Conservation (phyloP, 768 basidiomycete species). For the Lenzites betulinus region DNA sequence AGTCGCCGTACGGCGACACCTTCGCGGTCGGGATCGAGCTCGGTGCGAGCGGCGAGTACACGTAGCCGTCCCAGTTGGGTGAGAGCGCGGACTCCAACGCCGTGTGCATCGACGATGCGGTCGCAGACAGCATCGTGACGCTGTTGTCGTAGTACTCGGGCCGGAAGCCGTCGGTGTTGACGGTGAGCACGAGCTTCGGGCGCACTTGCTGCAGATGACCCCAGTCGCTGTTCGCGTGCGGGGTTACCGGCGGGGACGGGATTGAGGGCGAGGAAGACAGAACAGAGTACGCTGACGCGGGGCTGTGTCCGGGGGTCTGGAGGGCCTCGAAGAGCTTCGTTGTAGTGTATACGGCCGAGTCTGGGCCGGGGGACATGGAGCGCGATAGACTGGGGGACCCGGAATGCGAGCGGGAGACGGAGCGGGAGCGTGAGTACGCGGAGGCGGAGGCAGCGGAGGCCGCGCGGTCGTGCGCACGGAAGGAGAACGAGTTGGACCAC, state of each 20-base stretch:
- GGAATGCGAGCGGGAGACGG: neutral
- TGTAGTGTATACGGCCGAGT: conserved; percentile 29
- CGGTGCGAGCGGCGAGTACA: conserved; percentile 26
- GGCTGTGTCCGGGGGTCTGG: conserved; percentile 24
- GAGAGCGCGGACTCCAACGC: conserved; percentile 72
- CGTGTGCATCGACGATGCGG: conserved; percentile 72
- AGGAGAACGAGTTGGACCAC: conserved; percentile 23
- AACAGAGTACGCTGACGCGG: conserved; percentile 52
- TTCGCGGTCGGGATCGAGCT: conserved; percentile 27
- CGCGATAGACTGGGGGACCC: conserved; percentile 5
- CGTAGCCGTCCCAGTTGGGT: conserved; percentile 34
- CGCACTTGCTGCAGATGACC: conserved; percentile 16
- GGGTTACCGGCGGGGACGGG: conserved; percentile 59
- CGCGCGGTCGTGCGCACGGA: conserved; percentile 15
- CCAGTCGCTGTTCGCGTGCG: conserved; percentile 38
- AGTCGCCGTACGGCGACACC: conserved; percentile 17
- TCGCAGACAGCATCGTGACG: conserved; percentile 45
- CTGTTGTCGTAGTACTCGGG: conserved; percentile 49
- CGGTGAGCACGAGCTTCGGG: conserved; percentile 44
- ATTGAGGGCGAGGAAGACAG: conserved; percentile 41
- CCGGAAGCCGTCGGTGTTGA: conserved; percentile 54
- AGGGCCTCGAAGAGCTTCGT: conserved; percentile 31
- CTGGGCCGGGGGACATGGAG: conserved; percentile 26
- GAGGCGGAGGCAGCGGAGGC: conserved; percentile 10
- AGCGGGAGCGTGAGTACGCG: conserved; percentile 15